Evolutionary conservation across 148 eudicot species (phyloP), one percentile per base, ranked within the genome.

Genomic region (Rhododendron simsii): DNA sequence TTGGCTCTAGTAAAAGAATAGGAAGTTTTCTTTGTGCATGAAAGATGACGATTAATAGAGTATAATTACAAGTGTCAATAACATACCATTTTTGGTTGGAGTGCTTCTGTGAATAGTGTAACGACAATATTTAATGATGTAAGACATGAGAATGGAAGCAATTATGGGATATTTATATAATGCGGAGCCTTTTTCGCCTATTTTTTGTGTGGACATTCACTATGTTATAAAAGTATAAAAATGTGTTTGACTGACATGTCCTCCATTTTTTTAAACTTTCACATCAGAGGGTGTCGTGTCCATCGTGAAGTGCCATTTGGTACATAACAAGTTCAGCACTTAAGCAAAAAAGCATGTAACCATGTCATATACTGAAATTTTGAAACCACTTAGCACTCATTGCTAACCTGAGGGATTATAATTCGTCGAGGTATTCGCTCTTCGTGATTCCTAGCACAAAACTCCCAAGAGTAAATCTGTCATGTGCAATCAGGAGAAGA

Each of bases 381-480:
- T 33, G 14, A 48, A 80, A 50, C 26, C 65, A 80, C 23, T 35
- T 8, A 53, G 48, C 28, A 16, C 18, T 67, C 51, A 3, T 74
- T 28, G 28, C 69, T 48, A 47, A 94, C 96, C 96, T 94, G 95
- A 13, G 95, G 94, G 81, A 91, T 89, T 80, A 94, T 59, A 85
- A 89, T 87, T 71, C 93, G 91, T 51, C 95, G 88, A 87, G 94
- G 93, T 63, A 94, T 91, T 41, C 91, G 91, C 89, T 94, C 94
- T 85, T 94, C 95, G 76, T 93, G 94, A 65, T 90, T 87, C 67
- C 93, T 91, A 59, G 94, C 95, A 89, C 97, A 94, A 90, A 93
- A 94, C 80, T 94, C 97, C 97, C 97, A 94, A 1, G 97, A 93
- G 79, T 89, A 90, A 75, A 94, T 94, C 97, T 94, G 74, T 20